These are phyloP conservation scores for Yamadazyma dendronema DNA, from an alignment of 1,139 yeast genomes.

Conservation along the genomic window DNA sequence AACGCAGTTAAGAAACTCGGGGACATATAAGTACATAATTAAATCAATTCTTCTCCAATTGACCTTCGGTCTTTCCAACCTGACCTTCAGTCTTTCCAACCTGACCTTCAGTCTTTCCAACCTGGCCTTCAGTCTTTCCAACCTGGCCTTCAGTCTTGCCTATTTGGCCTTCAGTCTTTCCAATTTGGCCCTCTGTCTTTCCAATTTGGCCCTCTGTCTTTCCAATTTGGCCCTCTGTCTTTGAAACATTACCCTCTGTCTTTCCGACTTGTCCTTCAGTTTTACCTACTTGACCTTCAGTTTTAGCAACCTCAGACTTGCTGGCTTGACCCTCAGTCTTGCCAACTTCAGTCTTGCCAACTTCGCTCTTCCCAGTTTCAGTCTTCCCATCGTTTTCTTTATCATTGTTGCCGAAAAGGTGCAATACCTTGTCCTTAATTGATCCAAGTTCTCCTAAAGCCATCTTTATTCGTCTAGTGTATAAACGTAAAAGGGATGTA, in stretches of 20 bases:
- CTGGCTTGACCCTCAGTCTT: conserved; percentile 8
- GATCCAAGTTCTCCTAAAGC: conserved; percentile 27
- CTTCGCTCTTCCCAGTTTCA: conserved; percentile 12
- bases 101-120: conserved; percentile 15
- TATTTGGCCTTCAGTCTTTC: conserved; percentile 15
- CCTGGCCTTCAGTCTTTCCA: conserved; percentile 17
- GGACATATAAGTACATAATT: conserved; percentile 1
- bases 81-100: conserved; percentile 9
- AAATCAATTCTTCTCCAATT: conserved; percentile 7
- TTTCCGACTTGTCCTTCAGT: conserved; percentile 13
- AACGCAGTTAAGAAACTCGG: conserved; percentile 8
- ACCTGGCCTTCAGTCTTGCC: neutral
- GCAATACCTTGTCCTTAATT: conserved; percentile 8
- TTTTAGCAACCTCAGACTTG: conserved; percentile 17
- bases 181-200: conserved; percentile 15
- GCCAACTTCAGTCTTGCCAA: conserved; percentile 8
- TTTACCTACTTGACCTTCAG: conserved; percentile 15
- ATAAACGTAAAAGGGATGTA: neutral
- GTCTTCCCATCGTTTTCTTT: conserved; percentile 16
- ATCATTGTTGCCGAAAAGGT: conserved; percentile 16
- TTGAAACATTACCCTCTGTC: conserved; percentile 10
- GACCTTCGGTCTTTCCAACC: neutral
- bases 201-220: conserved; percentile 3
- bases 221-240: conserved; percentile 14
- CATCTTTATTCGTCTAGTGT: neutral